Conservation (phyloP, 2,329 filamentous ascomycete genomes). For the Alternaria ethzedia region DNA sequence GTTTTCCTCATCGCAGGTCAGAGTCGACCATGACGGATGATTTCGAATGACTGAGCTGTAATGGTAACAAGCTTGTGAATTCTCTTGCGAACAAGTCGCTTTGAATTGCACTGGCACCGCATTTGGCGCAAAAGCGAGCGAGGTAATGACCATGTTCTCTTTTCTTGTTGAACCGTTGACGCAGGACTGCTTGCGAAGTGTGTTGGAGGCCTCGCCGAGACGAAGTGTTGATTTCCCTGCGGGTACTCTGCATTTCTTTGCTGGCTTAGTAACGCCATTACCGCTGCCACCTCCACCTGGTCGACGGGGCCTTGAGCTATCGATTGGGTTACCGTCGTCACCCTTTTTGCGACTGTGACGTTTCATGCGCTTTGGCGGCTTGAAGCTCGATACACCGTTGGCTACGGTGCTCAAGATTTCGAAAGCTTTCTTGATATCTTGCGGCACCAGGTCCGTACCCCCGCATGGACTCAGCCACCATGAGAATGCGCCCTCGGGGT, state of each 20-base stretch:
- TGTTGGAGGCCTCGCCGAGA: too few relatives aligned
- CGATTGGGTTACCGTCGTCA: slow-evolving; percentile 1
- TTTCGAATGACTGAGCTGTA: neutral
- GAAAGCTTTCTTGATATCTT: slow-evolving; percentile 13
- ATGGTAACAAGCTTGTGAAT: neutral
- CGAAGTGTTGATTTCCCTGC: too few relatives aligned
- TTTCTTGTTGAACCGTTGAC: neutral
- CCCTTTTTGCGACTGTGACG: slow-evolving; percentile 2
- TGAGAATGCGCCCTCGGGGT: slow-evolving; percentile 7
- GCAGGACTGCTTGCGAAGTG: too few relatives aligned
- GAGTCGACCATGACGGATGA: neutral
- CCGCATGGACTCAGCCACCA: slow-evolving; percentile 18
- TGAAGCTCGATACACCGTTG: slow-evolving; percentile 3
- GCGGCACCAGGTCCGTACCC: slow-evolving; percentile 4
- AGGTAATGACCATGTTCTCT: neutral
- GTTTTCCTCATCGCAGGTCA: neutral
- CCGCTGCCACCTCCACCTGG: too few relatives aligned
- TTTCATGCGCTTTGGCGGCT: neutral
- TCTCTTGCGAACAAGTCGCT: neutral
- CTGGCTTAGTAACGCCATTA: too few relatives aligned
- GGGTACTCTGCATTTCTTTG: neutral
- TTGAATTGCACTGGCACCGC: neutral
- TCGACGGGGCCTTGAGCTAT: neutral
- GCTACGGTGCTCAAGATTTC: slow-evolving; percentile 2
- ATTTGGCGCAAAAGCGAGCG: neutral